Conservation (phyloP, 192 early-diverging fungal species). For the Coemansia sp. region DNA sequence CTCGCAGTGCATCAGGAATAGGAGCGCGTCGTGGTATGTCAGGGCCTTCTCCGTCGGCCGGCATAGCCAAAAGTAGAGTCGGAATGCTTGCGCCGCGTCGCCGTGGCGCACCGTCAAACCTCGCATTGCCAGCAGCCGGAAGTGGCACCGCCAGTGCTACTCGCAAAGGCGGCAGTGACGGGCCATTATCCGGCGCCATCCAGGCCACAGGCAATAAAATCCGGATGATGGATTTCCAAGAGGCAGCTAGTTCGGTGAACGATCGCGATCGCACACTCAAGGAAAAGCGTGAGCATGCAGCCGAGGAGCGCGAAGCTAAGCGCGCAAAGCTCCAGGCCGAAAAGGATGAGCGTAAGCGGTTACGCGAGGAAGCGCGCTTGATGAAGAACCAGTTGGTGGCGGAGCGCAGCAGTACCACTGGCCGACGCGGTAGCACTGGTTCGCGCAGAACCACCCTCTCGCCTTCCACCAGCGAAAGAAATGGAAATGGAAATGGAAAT, state of each 20-base stretch:
- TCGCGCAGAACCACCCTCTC: neutral
- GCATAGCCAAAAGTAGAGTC: constrained; percentile 12
- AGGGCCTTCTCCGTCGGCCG: neutral
- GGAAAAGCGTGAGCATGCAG: constrained; percentile 15
- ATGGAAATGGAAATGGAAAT: too few relatives aligned
- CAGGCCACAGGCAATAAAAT: constrained; percentile 21
- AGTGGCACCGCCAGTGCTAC: neutral
- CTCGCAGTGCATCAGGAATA: constrained; percentile 9
- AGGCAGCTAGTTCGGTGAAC: constrained; percentile 14
- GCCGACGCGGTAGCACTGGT: neutral
- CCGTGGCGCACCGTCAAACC: constrained; percentile 15
- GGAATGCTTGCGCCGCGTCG: constrained; percentile 27
- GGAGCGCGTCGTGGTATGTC: constrained; percentile 18
- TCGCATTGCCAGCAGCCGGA: constrained; percentile 23
- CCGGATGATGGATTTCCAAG: constrained; percentile 25
- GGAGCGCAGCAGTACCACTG: neutral
- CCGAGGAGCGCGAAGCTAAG: constrained; percentile 34
- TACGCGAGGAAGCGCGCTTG: constrained; percentile 27
- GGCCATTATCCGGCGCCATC: neutral
- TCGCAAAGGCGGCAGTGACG: neutral
- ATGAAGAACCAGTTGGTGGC: neutral
- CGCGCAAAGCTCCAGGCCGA: constrained; percentile 29
- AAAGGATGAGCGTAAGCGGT: constrained; percentile 32
- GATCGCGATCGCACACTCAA: constrained; percentile 35
- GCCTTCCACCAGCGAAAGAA: neutral